phyloP scores from a whole-genome alignment of 2,329 filamentous ascomycete species.

The Aspergillus ibericus region DNA sequence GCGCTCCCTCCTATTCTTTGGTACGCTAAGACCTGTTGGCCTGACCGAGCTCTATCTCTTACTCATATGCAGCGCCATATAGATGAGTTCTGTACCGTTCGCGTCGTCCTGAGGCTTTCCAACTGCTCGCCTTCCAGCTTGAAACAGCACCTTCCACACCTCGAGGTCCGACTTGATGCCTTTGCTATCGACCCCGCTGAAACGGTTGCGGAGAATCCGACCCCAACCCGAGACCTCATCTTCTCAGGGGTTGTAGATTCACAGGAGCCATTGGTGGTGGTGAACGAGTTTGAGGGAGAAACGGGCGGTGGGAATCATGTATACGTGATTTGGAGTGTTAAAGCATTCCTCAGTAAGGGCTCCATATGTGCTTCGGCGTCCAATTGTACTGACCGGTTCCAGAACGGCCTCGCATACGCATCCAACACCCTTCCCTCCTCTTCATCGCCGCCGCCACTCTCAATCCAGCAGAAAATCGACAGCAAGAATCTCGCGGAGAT shows the following conservation, averaged over 20 bases:
- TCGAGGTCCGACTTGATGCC: constrained; percentile 54
- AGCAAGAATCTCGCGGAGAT: constrained; percentile 42
- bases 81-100: constrained; percentile 57
- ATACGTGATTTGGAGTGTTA: constrained; percentile 48
- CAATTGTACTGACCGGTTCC: constrained; percentile 15
- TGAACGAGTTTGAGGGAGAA: constrained; percentile 44
- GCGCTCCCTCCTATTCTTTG: constrained; percentile 55
- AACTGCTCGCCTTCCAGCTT: constrained; percentile 50
- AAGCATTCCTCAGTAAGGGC: constrained; percentile 43
- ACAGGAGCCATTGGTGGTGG: constrained; percentile 46
- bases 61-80: constrained; percentile 47
- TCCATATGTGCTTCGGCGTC: neutral
- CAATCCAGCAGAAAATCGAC: constrained; percentile 44
- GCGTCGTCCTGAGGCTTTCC: constrained; percentile 54
- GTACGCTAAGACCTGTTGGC: constrained; percentile 30
- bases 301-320: constrained; percentile 41
- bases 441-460: constrained; percentile 53
- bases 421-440: constrained; percentile 57
- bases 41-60: constrained; percentile 38
- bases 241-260: constrained; percentile 41
- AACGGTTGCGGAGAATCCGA: constrained; percentile 43
- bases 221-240: constrained; percentile 43
- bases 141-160: constrained; percentile 49
- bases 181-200: constrained; percentile 44
- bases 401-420: constrained; percentile 51